Conservation (phyloP, 192 early-diverging fungal species). For the Entomortierella lignicola region DNA sequence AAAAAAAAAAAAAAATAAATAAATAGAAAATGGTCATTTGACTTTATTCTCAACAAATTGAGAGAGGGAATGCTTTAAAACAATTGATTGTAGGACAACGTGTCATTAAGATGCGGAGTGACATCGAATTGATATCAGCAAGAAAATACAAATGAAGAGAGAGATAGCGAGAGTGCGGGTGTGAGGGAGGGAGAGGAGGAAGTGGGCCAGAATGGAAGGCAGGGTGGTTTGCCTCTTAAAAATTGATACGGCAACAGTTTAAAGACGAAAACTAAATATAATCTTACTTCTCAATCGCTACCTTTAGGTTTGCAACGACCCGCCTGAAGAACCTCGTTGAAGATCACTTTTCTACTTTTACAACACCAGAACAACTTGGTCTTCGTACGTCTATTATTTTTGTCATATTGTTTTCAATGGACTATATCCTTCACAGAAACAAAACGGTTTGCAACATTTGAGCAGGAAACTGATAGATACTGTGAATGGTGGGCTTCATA, state of each 20-base stretch:
- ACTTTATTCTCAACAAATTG: background rate
- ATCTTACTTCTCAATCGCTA: background rate
- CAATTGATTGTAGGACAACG: background rate
- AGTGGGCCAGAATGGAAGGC: no score
- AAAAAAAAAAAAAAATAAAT: slow-evolving; percentile 6
- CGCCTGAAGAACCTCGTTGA: slow-evolving; percentile 69
- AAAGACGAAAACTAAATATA: no score
- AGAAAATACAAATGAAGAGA: background rate
- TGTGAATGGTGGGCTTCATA: no score
- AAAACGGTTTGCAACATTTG: no score
- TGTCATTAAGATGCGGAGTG: background rate
- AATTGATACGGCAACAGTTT: no score
- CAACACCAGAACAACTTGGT: slow-evolving; percentile 59
- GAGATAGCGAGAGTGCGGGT: slow-evolving; percentile 1
- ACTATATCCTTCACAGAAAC: no score
- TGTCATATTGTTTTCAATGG: background rate
- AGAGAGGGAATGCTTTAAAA: background rate
- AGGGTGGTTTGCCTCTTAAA: no score
- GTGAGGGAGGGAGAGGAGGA: no score
- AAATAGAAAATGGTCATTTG: slow-evolving; percentile 8
- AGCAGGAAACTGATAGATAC: background rate
- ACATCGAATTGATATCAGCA: background rate
- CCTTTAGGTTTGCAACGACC: slow-evolving; percentile 63
- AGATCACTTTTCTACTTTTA: slow-evolving; percentile 68
- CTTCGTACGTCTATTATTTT: slow-evolving; percentile 59